Evolutionary conservation across 306 rosid species (phyloP), one percentile per base, ranked within the genome.

Genomic region (Abrus pulchellus): DNA sequence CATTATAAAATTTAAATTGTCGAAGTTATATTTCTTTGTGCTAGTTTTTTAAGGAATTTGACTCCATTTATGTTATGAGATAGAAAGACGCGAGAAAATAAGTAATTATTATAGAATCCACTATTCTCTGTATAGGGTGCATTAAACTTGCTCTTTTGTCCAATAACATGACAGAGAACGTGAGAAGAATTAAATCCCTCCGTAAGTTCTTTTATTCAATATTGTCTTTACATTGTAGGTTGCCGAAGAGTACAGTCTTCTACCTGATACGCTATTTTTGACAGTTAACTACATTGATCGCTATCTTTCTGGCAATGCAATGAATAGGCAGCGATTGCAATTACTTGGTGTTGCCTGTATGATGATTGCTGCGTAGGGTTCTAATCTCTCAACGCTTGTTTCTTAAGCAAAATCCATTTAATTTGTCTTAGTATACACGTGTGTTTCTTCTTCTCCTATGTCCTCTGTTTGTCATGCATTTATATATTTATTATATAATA

Each of bases 321-420:
- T 93, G 88, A 85, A 85, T 66, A 84, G 93, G 55, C 68, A 90
- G 70, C 78, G 83, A 66, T 83, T 94, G 68, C 98, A 94, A 81
- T 84, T 94, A 83, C 93, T 93, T 12, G 98, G 98, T 30, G 90
- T 93, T 41, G 90, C 97, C 50, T 93, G 92, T 82, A 93, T 94
- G 97, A 90, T 94, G 98, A 92, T 94, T 82, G 97, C 94, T 56
- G 89, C 98, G 97, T 94, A 91, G 86, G 98, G 38, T 79, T 69
- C 77, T 69, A 33, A 57, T 69, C 77, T 68, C 92, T 61, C 61
- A 9, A 29, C 28, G 68, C 61, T 80, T 61, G 55, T 80, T 71
- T 57, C 20, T 59, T 60, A 60, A 60, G 33, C 27, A 56, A 28
- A 60, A 33, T 61, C 20, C 47, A 14, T 43, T 79, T 45, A 45